Evolutionary conservation across 2,329 filamentous ascomycete species (phyloP).

Genomic region (Aspergillus fischeri): DNA sequence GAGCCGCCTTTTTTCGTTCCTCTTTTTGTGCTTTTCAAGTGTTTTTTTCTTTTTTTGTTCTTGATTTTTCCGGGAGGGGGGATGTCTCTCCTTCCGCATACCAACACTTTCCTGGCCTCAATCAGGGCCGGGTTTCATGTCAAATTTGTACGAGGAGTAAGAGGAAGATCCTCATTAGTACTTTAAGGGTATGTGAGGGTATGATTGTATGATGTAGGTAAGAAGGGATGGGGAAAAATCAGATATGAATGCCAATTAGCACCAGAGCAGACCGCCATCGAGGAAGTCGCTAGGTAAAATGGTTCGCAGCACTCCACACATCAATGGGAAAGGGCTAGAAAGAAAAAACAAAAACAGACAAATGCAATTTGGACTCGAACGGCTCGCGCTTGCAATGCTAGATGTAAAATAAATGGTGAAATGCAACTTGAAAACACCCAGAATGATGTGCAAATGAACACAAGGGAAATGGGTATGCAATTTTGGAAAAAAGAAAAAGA

Average conservation of each 20-base stretch:
- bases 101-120: neutral
- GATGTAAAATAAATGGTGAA: conserved; percentile 33
- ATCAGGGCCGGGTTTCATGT: neutral
- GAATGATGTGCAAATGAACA: conserved; percentile 25
- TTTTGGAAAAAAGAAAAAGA: conserved; percentile 25
- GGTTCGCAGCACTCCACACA: conserved; percentile 8
- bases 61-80: conserved; percentile 8
- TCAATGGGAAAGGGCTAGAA: conserved; percentile 7
- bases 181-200: conserved; percentile 1
- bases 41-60: neutral
- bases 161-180: conserved; percentile 17
- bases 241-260: conserved; percentile 4
- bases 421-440: conserved; percentile 32
- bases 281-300: conserved; percentile 2
- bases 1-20: conserved; percentile 8
- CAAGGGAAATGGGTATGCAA: conserved; percentile 35
- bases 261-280: neutral
- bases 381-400: conserved; percentile 47
- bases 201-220: conserved; percentile 1
- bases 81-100: neutral
- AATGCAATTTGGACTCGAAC: conserved; percentile 30
- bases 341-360: conserved; percentile 12
- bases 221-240: neutral
- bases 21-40: conserved; percentile 1
- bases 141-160: conserved; percentile 1